Evolutionary conservation across 331 rosid species (phyloP).

Genomic region (Phaseolus coccineus): DNA sequence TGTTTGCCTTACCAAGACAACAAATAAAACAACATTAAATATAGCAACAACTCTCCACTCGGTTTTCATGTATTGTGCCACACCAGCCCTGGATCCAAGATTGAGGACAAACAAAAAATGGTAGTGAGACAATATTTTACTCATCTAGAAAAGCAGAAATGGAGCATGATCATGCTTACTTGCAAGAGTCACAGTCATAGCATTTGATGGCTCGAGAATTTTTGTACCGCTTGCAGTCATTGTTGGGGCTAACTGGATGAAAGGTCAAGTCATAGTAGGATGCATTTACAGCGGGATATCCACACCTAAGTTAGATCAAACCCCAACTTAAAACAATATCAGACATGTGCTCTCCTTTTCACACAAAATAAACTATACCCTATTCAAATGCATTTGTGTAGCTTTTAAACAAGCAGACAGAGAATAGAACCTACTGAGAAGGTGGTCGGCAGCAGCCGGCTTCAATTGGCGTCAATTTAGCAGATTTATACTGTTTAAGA

Average conservation of each 20-base stretch:
- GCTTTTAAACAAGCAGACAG: conserved; percentile 17
- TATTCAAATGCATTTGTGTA: conserved; percentile 31
- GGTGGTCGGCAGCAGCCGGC: conserved; percentile 99
- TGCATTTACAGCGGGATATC: conserved; percentile 93
- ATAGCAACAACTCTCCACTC: conserved; percentile 96
- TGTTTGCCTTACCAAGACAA: conserved; percentile 69
- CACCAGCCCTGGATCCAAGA: conserved; percentile 82
- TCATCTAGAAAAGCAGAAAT: conserved; percentile 27
- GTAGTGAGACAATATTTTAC: conserved; percentile 36
- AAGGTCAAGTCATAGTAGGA: conserved; percentile 90
- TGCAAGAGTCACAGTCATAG: conserved; percentile 95
- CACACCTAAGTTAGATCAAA: conserved; percentile 68
- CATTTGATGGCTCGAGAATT: conserved; percentile 77
- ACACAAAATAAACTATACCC: conserved; percentile 21
- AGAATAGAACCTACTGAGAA: conserved; percentile 70
- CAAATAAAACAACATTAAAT: conserved; percentile 74
- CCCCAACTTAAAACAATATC: conserved; percentile 41
- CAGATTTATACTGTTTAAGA: conserved; percentile 75
- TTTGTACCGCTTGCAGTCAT: conserved; percentile 89
- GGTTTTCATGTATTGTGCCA: conserved; percentile 94
- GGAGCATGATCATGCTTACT: conserved; percentile 55
- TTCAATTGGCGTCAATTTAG: conserved; percentile 83
- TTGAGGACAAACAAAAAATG: conserved; percentile 27
- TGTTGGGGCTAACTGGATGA: conserved; percentile 76
- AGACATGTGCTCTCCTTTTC: conserved; percentile 30